A percentile compares a stretch with the other conserved stretches of the same genome.
These are phyloP conservation scores for Pisolithus albus DNA, from an alignment of 768 basidiomycete genomes.

Conservation along the genomic window DNA sequence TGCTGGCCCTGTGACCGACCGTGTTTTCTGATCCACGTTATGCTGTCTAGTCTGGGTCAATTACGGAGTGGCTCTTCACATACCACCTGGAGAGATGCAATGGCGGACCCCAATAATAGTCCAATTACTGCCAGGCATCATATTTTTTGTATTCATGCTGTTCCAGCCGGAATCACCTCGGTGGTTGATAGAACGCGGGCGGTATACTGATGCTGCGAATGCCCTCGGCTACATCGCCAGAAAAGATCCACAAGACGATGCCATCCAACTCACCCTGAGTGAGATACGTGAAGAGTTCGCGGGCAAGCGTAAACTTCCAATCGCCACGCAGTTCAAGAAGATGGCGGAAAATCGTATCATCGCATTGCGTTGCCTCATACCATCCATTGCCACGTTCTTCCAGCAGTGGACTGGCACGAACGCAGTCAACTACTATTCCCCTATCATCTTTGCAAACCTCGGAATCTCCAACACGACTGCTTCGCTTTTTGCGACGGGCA, in stretches of 20 bases:
- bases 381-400: conserved; percentile 27
- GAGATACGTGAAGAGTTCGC: conserved; percentile 32
- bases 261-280: conserved; percentile 24
- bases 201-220: conserved; percentile 28
- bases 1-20: not conserved
- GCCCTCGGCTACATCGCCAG: conserved; percentile 27
- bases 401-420: conserved; percentile 39
- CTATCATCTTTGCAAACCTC: conserved; percentile 30
- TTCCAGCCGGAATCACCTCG: conserved; percentile 38
- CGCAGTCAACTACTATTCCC: conserved; percentile 37
- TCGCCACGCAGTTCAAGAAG: conserved; percentile 24
- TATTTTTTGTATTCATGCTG: conserved; percentile 31
- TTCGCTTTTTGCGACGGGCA: conserved; percentile 34
- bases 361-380: conserved; percentile 27
- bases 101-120: conserved; percentile 34
- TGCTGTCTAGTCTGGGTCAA: conserved; percentile 30
- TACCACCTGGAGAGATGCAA: conserved; percentile 23
- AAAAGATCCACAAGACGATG: conserved; percentile 17
- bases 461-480: conserved; percentile 27
- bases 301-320: conserved; percentile 21
- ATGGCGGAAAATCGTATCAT: conserved; percentile 29
- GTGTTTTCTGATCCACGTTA: not conserved
- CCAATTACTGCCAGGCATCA: conserved; percentile 34
- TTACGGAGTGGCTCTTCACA: conserved; percentile 23
- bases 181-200: conserved; percentile 32